These are phyloP conservation scores for Globisporangium sylvaticum DNA, from an alignment of 352 stramenopile species.

Conservation along the genomic window DNA sequence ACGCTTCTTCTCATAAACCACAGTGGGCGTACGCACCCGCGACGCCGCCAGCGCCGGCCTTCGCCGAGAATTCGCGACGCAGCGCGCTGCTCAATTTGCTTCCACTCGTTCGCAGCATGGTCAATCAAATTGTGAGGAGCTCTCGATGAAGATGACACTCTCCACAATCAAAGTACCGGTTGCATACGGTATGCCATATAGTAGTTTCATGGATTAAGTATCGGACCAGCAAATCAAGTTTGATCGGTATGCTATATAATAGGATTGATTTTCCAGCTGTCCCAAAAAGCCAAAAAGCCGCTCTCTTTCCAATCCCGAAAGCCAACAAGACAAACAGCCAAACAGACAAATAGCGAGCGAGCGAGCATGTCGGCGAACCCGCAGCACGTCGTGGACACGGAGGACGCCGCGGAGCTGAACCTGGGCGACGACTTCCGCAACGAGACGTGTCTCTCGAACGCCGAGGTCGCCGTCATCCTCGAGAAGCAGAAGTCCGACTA, in stretches of 20 bases:
- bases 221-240: not conserved
- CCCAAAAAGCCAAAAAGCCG: not conserved
- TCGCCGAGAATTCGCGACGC: conserved; percentile 42
- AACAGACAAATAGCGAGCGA: not conserved
- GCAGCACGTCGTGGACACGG: conserved; percentile 87
- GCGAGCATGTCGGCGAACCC: conserved; percentile 67
- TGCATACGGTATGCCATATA: not conserved
- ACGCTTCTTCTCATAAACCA: not conserved
- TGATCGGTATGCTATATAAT: not conserved
- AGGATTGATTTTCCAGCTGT: not conserved
- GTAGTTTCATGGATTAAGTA: not conserved
- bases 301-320: conserved; percentile 2
- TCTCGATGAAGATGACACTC: not conserved
- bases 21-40: conserved; percentile 17
- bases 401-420: conserved; percentile 88
- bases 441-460: conserved; percentile 88
- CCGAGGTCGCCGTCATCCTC: conserved; percentile 86
- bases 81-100: conserved; percentile 18
- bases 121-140: not conserved
- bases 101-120: conserved; percentile 30
- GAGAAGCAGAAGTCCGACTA: conserved; percentile 90
- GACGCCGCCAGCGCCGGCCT: conserved; percentile 37
- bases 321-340: not conserved
- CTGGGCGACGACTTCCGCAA: conserved; percentile 87
- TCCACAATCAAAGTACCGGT: not conserved